Conservation (phyloP, 2,329 filamentous ascomycete genomes). For the Parasarocladium wereldwijsianum region DNA sequence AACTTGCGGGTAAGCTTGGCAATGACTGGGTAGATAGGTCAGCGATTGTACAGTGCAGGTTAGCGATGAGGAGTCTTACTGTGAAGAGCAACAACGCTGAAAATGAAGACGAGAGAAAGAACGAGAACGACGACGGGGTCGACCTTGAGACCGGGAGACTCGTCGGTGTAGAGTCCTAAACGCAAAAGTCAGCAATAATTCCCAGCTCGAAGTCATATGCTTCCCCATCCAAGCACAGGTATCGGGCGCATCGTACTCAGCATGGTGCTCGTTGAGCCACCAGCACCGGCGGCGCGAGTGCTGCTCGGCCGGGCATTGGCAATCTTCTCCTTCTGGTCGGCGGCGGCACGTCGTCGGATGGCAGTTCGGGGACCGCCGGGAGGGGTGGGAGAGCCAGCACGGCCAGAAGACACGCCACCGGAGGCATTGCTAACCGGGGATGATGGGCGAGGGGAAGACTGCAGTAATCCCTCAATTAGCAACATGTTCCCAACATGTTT, state of each 20-base stretch:
- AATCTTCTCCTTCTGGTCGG: constrained; percentile 93
- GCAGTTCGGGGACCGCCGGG: constrained; percentile 91
- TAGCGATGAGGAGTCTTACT: constrained; percentile 43
- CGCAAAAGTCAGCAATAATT: constrained; percentile 12
- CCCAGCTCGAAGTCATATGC: not conserved
- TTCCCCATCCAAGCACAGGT: not conserved
- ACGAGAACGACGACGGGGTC: constrained; percentile 96
- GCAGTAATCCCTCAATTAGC: too few species aligned
- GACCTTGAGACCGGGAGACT: constrained; percentile 92
- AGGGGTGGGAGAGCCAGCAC: constrained; percentile 73
- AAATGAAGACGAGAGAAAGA: constrained; percentile 94
- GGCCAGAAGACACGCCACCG: constrained; percentile 55
- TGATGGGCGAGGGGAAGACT: constrained; percentile 46
- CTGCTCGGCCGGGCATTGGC: constrained; percentile 87
- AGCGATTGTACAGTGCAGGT: constrained; percentile 8
- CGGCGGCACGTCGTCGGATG: constrained; percentile 86
- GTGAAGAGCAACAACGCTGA: constrained; percentile 93
- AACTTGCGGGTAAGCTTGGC: constrained; percentile 90
- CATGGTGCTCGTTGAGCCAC: constrained; percentile 96
- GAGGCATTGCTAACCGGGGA: constrained; percentile 44
- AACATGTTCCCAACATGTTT: too few species aligned
- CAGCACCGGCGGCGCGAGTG: constrained; percentile 85
- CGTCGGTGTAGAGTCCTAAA: constrained; percentile 86
- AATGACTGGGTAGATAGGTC: constrained; percentile 52
- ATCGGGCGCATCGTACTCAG: constrained; percentile 51